A percentile compares a stretch with the other conserved stretches of the same genome.
Evolutionary conservation across 495 filamentous ascomycete genomes (phyloP).

Genomic region (Jackrogersella minutella): DNA sequence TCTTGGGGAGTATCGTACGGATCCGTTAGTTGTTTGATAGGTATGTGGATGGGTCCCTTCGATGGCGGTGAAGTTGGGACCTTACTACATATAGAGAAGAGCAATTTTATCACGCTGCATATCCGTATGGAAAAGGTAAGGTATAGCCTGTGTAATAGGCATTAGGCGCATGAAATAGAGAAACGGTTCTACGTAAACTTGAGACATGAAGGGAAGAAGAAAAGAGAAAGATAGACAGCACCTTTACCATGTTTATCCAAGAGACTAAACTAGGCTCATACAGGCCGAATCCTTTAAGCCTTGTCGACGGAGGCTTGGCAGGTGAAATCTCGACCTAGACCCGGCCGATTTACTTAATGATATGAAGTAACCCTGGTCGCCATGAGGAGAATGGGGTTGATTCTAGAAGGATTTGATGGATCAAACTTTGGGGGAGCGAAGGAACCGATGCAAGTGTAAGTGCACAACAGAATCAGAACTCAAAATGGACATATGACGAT

Average conservation of each 20-base stretch:
- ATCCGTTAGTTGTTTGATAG: not conserved
- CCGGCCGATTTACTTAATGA: conserved; percentile 9
- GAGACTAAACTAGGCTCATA: conserved; percentile 3
- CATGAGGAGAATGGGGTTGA: conserved; percentile 9
- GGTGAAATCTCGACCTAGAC: conserved; percentile 4
- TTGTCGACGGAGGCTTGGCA: conserved; percentile 15
- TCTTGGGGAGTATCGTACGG: not conserved
- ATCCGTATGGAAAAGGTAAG: not conserved
- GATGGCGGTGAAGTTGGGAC: conserved; percentile 13
- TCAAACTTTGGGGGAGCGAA: not conserved
- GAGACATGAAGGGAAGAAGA: too few species aligned
- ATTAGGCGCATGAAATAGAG: conserved; percentile 1
- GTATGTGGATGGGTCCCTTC: not conserved
- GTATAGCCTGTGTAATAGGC: not conserved
- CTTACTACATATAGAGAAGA: too few species aligned
- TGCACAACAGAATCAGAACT: conserved; percentile 25
- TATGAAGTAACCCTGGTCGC: conserved; percentile 9
- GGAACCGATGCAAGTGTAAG: conserved; percentile 17
- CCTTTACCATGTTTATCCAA: too few species aligned
- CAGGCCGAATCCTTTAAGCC: conserved; percentile 12
- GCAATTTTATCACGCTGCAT: not conserved
- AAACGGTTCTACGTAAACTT: too few species aligned
- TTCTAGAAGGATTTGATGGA: conserved; percentile 27
- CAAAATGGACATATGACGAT: conserved; percentile 18
- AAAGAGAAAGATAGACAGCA: too few species aligned